Percentiles rank a stretch among this genome's conserved stretches.
Conservation (phyloP, 345 rosid species). For the Gossypium turneri region DNA sequence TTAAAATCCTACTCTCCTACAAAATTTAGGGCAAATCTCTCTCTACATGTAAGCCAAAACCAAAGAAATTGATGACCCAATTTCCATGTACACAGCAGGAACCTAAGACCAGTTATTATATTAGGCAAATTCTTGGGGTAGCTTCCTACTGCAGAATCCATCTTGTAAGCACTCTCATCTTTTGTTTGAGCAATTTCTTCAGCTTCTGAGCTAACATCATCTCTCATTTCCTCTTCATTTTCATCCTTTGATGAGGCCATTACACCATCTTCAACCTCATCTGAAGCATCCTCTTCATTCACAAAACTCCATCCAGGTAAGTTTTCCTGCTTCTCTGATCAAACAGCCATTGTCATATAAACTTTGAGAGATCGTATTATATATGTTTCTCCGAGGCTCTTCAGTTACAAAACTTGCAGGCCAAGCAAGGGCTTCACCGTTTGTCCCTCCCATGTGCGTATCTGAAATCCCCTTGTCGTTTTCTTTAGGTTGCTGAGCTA, state of each 20-base stretch:
- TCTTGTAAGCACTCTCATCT: slow-evolving; percentile 13
- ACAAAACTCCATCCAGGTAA: slow-evolving; percentile 32
- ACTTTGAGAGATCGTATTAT: slow-evolving; percentile 17
- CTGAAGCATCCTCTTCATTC: slow-evolving; percentile 24
- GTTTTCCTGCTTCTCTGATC: slow-evolving; percentile 19
- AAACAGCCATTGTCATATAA: slow-evolving; percentile 22
- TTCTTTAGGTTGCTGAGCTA: slow-evolving; percentile 17
- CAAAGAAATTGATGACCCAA: slow-evolving; percentile 15
- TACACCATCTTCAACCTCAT: slow-evolving; percentile 23
- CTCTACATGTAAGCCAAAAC: neutral
- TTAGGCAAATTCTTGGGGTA: neutral
- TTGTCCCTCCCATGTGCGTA: slow-evolving; percentile 11
- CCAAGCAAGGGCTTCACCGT: slow-evolving; percentile 16
- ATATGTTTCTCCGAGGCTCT: slow-evolving; percentile 19
- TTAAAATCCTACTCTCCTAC: slow-evolving; percentile 18
- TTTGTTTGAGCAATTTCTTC: slow-evolving; percentile 25
- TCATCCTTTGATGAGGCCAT: slow-evolving; percentile 22
- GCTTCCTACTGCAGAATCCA: slow-evolving; percentile 16
- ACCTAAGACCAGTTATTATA: slow-evolving; percentile 17
- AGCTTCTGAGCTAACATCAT: slow-evolving; percentile 25
- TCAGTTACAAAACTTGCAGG: slow-evolving; percentile 16
- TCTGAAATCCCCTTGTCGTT: slow-evolving; percentile 10
- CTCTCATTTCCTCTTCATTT: slow-evolving; percentile 31
- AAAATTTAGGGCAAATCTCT: slow-evolving; percentile 26
- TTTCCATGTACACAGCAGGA: neutral